Evolutionary conservation across 1,284 basidiomycete genomes (phyloP), one percentile per base, ranked within the genome.

Genomic region (Ceratobasidium sp.): DNA sequence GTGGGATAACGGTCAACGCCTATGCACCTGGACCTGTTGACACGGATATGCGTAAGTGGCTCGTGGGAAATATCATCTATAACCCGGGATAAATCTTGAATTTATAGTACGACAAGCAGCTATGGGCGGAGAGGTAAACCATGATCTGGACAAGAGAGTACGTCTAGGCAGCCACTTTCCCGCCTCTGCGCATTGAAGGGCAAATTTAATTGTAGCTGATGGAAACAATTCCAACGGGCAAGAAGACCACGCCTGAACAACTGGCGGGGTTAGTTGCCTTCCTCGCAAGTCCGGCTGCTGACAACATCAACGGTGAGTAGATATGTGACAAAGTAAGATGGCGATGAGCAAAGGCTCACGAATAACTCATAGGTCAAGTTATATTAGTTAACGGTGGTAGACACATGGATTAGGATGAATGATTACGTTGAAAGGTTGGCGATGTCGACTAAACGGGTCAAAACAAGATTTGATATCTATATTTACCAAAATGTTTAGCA

Each of bases 1-100:
- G 60, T 62, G 69, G 69, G 45, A 60, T 72, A 11, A 72, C 69
- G 11, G 69, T 72, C 7, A 72, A 72, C 27, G 69, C 69, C 6
- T 72, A 72, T 36, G 69, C 69, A 7, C 69, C 69, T n/a, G 69
- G 69, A 2, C 29, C 51, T 2, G 41, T 72, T 24, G 45, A 72
- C 17, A 72, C 69, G 24, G 29, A 59, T 27, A 60, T 72, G 69
- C 50, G 69, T 72, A 51, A 50, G 69, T 44, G 17, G 9, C 11
- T 11, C 57, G 22, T 41, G 7, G n/a, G 9, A 36, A 22, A 15
- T 41, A 44, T 36, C 9, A n/a, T 5, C 41, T n/a, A 29, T 36
- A 5, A 5, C 36, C 15, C 9, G n/a, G 36, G 17, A 19, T 44
- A 47, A 14, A 47, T 17, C 27, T 64, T n/a, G 36, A 3, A 64